Conservation (phyloP, 2,329 filamentous ascomycete species). For the Fusarium irregulare region DNA sequence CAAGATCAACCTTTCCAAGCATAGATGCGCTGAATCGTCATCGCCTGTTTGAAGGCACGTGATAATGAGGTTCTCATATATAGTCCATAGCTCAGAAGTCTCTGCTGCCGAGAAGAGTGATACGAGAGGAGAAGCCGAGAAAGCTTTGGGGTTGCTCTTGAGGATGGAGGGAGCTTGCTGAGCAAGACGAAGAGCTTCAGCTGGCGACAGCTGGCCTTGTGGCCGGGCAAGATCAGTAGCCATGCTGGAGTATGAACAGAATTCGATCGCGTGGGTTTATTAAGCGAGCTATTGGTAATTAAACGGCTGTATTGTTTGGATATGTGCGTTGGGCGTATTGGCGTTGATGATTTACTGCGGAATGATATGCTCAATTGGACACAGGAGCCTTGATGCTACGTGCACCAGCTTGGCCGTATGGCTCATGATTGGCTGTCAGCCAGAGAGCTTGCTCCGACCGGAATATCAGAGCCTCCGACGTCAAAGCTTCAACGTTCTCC, state of each 20-base stretch:
- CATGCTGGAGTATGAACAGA: constrained; percentile 52
- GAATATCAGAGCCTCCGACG: constrained; percentile 14
- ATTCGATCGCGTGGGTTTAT: constrained; percentile 10
- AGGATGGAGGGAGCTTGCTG: constrained; percentile 70
- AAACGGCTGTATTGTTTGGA: neutral
- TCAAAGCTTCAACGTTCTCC: rapidly evolving
- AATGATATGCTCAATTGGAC: constrained; percentile 35
- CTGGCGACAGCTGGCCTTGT: constrained; percentile 66
- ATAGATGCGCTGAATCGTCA: constrained; percentile 78
- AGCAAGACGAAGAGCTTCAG: constrained; percentile 67
- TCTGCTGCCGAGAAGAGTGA: constrained; percentile 71
- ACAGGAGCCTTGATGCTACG: constrained; percentile 36
- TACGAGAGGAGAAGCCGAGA: constrained; percentile 64
- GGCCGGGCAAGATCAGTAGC: constrained; percentile 66
- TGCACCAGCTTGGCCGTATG: neutral
- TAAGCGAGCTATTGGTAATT: neutral
- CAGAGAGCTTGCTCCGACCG: constrained; percentile 3
- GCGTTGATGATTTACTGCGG: constrained; percentile 19
- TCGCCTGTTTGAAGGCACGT: constrained; percentile 88
- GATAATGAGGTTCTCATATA: constrained; percentile 87
- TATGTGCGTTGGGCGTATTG: neutral
- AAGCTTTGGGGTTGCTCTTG: constrained; percentile 63
- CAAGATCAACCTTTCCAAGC: constrained; percentile 78
- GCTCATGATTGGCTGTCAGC: constrained; percentile 36
- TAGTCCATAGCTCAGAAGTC: constrained; percentile 82